Evolutionary conservation across 805 yeast genomes (phyloP).

Genomic region (Candida hungchunana): DNA sequence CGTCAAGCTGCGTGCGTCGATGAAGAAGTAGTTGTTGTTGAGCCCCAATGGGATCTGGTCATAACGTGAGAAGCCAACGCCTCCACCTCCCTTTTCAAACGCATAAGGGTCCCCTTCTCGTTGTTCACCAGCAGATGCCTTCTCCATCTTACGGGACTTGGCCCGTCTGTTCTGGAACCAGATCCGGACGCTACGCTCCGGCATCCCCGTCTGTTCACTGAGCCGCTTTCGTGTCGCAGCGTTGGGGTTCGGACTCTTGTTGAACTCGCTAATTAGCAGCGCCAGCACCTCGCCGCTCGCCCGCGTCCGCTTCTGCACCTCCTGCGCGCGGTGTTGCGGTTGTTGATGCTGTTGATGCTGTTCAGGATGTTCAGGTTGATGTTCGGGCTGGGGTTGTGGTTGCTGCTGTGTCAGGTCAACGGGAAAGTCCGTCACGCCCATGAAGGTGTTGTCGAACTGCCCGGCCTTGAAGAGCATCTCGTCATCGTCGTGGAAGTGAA

Average conservation of each 20-base stretch:
- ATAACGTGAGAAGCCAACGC: slow-evolving; percentile 26
- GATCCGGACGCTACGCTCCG: slow-evolving; percentile 83
- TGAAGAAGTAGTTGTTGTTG: slow-evolving; percentile 63
- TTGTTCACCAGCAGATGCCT: slow-evolving; percentile 31
- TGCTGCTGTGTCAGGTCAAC: background rate
- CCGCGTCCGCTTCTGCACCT: slow-evolving; percentile 50
- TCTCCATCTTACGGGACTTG: slow-evolving; percentile 63
- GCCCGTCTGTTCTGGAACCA: slow-evolving; percentile 93
- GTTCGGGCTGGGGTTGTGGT: slow-evolving; percentile 2
- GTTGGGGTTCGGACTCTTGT: slow-evolving; percentile 68
- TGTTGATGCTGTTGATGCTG: slow-evolving; percentile 4
- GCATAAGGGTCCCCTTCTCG: slow-evolving; percentile 19
- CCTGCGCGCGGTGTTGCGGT: slow-evolving; percentile 15
- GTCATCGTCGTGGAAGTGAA: slow-evolving; percentile 12
- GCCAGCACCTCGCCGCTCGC: slow-evolving; percentile 80
- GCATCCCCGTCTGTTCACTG: slow-evolving; percentile 70
- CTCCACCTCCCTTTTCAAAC: slow-evolving; percentile 5
- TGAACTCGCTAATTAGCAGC: slow-evolving; percentile 63
- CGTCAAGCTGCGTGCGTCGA: slow-evolving; percentile 62
- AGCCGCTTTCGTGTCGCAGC: slow-evolving; percentile 67
- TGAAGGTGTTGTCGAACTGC: slow-evolving; percentile 13
- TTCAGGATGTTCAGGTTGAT: slow-evolving; percentile 4
- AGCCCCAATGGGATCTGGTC: slow-evolving; percentile 47
- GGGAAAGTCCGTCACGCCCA: slow-evolving; percentile 10
- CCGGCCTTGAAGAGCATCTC: slow-evolving; percentile 15